Conservation (phyloP, 2,329 filamentous ascomycete genomes). For the Sphaceloma murrayae region DNA sequence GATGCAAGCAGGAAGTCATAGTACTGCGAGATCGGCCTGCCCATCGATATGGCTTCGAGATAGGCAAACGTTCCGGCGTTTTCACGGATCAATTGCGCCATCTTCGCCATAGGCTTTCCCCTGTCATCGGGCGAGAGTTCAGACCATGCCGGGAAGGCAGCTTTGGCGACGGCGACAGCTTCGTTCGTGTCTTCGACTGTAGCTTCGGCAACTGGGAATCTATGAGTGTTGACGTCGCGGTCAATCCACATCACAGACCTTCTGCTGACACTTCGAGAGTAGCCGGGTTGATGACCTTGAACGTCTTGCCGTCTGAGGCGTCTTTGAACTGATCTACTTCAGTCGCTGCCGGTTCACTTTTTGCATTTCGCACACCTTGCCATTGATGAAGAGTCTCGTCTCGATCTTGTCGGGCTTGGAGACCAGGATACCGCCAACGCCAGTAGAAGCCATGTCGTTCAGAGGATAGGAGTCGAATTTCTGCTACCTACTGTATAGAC, state of each 20-base stretch:
- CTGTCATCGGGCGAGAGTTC: constrained; percentile 34
- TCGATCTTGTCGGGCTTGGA: constrained; percentile 25
- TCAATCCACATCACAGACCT: constrained; percentile 21
- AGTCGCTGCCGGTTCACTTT: background rate
- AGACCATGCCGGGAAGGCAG: constrained; percentile 40
- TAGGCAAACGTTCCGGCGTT: constrained; percentile 37
- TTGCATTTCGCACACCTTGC: constrained; percentile 30
- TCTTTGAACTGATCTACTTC: constrained; percentile 31
- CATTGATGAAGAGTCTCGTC: constrained; percentile 43
- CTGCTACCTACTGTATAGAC: too few relatives aligned
- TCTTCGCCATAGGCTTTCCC: constrained; percentile 36
- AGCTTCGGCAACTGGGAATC: constrained; percentile 36
- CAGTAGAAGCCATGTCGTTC: constrained; percentile 6
- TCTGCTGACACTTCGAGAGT: constrained; percentile 34
- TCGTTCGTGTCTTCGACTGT: constrained; percentile 35
- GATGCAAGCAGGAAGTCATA: constrained; percentile 33
- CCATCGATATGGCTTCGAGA: constrained; percentile 40
- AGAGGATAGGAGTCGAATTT: too few relatives aligned
- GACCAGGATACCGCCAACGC: background rate
- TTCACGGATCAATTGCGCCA: constrained; percentile 37
- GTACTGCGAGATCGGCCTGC: constrained; percentile 34
- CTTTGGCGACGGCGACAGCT: constrained; percentile 38
- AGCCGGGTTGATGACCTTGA: constrained; percentile 38
- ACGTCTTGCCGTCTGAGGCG: constrained; percentile 39
- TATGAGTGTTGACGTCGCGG: background rate